Conservation (phyloP, 345 rosid species). For the Salix koriyanagi region DNA sequence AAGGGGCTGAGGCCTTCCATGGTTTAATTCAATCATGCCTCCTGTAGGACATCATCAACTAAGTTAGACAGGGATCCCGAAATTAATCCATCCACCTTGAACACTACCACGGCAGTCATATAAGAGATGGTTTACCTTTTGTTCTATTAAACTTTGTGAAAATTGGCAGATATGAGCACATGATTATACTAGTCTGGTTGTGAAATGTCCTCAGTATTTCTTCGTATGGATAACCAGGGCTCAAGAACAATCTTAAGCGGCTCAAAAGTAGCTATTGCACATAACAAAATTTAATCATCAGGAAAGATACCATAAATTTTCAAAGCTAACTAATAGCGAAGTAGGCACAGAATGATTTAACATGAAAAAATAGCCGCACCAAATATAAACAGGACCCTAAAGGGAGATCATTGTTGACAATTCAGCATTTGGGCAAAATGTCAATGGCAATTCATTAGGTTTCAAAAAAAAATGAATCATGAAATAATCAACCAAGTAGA, state of each 20-base stretch:
- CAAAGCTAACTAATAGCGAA: not conserved
- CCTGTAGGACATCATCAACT: constrained; percentile 38
- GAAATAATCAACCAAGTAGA: not conserved
- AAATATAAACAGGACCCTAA: not conserved
- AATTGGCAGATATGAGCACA: constrained; percentile 73
- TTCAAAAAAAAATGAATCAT: not conserved
- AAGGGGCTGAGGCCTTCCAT: constrained; percentile 93
- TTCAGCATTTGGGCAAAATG: not conserved
- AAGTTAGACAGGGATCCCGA: constrained; percentile 13
- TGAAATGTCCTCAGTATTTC: constrained; percentile 83
- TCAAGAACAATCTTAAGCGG: constrained; percentile 79
- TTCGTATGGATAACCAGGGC: constrained; percentile 93
- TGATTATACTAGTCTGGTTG: constrained; percentile 75
- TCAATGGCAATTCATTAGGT: not conserved
- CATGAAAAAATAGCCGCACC: not conserved
- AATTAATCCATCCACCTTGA: not conserved
- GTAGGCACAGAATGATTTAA: not conserved
- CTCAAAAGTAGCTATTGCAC: constrained; percentile 61
- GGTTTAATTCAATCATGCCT: constrained; percentile 82
- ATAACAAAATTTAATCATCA: not conserved
- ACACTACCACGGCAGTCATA: not conserved
- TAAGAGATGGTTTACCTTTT: constrained; percentile 38
- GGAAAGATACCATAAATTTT: not conserved
- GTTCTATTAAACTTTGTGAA: constrained; percentile 71
- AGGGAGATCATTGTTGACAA: not conserved